A percentile compares a stretch with the other conserved stretches of the same genome.
These are phyloP conservation scores for Fusarium secorum DNA, from an alignment of 2,329 filamentous ascomycete genomes.

Conservation along the genomic window DNA sequence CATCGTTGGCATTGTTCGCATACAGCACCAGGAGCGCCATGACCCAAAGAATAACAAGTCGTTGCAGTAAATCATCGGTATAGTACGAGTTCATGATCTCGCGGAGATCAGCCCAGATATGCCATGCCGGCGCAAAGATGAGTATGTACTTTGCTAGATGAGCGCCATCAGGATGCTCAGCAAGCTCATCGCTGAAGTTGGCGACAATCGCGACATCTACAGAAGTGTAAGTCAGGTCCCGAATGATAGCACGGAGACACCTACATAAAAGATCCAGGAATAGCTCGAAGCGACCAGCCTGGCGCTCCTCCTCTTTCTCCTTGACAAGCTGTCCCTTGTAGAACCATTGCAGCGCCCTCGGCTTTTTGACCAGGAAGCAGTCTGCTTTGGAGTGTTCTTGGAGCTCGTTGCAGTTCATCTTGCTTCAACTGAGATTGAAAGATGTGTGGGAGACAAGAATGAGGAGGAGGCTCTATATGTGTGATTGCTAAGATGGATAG, in stretches of 20 bases:
- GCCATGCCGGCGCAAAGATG: conserved; percentile 58
- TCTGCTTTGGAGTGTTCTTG: conserved; percentile 43
- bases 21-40: conserved; percentile 59
- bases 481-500: background rate
- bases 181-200: conserved; percentile 58
- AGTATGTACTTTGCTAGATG: conserved; percentile 58
- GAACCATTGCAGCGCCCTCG: conserved; percentile 56
- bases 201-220: conserved; percentile 57
- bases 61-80: conserved; percentile 58
- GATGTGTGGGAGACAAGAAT: background rate
- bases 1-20: conserved; percentile 55
- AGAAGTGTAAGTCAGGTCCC: background rate
- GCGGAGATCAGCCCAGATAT: conserved; percentile 59
- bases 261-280: conserved; percentile 58
- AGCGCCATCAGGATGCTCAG: conserved; percentile 53
- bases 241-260: background rate
- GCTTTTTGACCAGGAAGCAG: conserved; percentile 49
- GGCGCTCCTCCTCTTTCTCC: conserved; percentile 53
- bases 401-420: conserved; percentile 51
- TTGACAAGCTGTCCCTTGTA: conserved; percentile 52
- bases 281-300: conserved; percentile 57
- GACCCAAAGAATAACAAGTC: conserved; percentile 58
- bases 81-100: conserved; percentile 63
- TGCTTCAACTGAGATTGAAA: background rate
- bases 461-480: conserved; percentile 6